These are phyloP conservation scores for Bipolaris gigantea DNA, from an alignment of 2,329 filamentous ascomycete genomes.

Conservation along the genomic window DNA sequence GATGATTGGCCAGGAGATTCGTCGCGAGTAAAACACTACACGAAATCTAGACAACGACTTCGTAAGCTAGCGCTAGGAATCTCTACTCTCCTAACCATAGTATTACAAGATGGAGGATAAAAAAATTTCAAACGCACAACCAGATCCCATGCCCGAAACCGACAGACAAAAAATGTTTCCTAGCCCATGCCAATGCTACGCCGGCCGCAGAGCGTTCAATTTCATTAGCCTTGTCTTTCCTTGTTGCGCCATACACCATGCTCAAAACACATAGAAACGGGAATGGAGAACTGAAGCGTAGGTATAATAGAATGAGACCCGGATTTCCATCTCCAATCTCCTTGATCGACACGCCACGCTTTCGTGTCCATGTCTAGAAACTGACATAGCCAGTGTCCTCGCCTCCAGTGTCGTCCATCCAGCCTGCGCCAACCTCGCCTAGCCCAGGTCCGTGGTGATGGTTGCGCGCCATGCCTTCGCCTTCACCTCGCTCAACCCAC, in stretches of 20 bases:
- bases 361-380: slow-evolving; percentile 20
- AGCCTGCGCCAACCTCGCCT: slow-evolving; percentile 36
- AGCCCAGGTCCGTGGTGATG: slow-evolving; percentile 39
- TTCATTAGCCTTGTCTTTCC: slow-evolving; percentile 15
- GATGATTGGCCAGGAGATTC: too few species aligned
- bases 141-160: not conserved
- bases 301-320: not conserved
- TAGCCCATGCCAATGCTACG: slow-evolving; percentile 7
- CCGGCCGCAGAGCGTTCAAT: slow-evolving; percentile 8
- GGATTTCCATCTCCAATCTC: not conserved
- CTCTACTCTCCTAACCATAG: not conserved
- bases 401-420: slow-evolving; percentile 40
- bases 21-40: not conserved
- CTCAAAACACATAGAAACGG: slow-evolving; percentile 1
- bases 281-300: not conserved
- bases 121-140: not conserved
- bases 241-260: slow-evolving; percentile 10
- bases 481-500: slow-evolving; percentile 49
- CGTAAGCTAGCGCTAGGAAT: not conserved
- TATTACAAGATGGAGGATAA: not conserved
- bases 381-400: slow-evolving; percentile 45
- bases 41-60: not conserved
- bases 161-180: not conserved
- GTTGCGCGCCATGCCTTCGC: slow-evolving; percentile 43
- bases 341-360: not conserved